phyloP scores from a whole-genome alignment of 768 basidiomycete species.

The Hortiboletus flavorubellus region DNA sequence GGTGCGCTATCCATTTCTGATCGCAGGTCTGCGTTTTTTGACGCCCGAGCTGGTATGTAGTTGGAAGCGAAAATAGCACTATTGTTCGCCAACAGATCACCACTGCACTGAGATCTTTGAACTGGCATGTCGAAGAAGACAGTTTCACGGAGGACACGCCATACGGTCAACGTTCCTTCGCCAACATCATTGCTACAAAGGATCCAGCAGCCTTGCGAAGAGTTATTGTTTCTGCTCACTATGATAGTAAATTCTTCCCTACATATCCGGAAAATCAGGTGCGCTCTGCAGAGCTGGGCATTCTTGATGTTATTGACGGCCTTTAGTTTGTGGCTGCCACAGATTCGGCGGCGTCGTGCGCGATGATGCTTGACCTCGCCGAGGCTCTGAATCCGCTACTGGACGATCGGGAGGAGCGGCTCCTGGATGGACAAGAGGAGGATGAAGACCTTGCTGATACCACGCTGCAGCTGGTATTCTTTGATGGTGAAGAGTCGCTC shows the following conservation, averaged over 20 bases:
- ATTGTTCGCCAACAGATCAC: conserved; percentile 79
- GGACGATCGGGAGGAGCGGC: conserved; percentile 50
- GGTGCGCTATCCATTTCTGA: conserved; percentile 43
- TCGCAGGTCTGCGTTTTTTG: not conserved
- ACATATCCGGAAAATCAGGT: conserved; percentile 73
- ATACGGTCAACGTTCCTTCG: conserved; percentile 73
- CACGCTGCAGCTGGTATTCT: conserved; percentile 90
- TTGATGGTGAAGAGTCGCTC: conserved; percentile 98
- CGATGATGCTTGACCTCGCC: conserved; percentile 90
- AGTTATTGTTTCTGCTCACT: conserved; percentile 88
- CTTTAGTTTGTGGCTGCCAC: conserved; percentile 92
- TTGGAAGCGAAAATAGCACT: conserved; percentile 75
- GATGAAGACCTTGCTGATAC: conserved; percentile 80
- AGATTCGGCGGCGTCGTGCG: conserved; percentile 94
- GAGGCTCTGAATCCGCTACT: conserved; percentile 76
- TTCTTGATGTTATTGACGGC: conserved; percentile 12
- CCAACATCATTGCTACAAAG: conserved; percentile 93
- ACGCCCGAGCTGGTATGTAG: conserved; percentile 31
- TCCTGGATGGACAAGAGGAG: conserved; percentile 55
- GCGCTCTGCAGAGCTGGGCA: conserved; percentile 14
- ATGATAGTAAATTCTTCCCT: conserved; percentile 87
- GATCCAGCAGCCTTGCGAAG: conserved; percentile 80
- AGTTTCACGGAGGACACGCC: conserved; percentile 78
- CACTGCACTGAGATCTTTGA: conserved; percentile 60
- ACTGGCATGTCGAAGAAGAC: conserved; percentile 90